Percentiles rank a stretch among this genome's conserved stretches.
Conservation (phyloP, 148 eudicot genomes). For the Pouteria glomerata region DNA sequence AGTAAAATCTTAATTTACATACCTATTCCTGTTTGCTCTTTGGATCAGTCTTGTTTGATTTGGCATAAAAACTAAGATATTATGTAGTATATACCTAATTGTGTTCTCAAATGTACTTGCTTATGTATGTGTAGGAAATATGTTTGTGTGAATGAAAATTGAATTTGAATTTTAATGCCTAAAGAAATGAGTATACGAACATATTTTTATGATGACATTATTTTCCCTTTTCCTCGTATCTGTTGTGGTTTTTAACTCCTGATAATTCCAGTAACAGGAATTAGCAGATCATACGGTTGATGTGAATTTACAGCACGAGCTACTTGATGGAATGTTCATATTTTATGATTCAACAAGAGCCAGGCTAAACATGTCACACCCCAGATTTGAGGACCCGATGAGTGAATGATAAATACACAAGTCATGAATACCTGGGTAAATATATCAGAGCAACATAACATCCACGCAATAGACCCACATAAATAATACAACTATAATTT, state of each 20-base stretch:
- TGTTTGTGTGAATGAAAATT: background rate
- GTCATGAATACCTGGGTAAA: too few relatives aligned
- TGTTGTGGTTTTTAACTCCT: background rate
- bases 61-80: background rate
- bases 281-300: conserved; percentile 70
- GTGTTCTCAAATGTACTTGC: background rate
- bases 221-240: background rate
- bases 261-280: conserved; percentile 40
- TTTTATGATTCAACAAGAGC: conserved; percentile 78
- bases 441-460: too few relatives aligned
- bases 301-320: conserved; percentile 71
- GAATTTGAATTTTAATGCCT: background rate
- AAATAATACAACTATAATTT: too few relatives aligned
- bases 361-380: conserved; percentile 59
- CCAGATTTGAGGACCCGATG: too few relatives aligned
- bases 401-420: too few relatives aligned
- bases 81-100: background rate
- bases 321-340: conserved; percentile 66
- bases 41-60: background rate
- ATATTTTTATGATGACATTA: background rate
- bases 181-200: background rate
- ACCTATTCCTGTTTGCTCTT: background rate
- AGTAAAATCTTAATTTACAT: too few relatives aligned
- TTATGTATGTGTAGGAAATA: background rate
- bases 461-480: too few relatives aligned